phyloP scores from a whole-genome alignment of 2,329 filamentous ascomycete species.

The Monosporascus sp. region DNA sequence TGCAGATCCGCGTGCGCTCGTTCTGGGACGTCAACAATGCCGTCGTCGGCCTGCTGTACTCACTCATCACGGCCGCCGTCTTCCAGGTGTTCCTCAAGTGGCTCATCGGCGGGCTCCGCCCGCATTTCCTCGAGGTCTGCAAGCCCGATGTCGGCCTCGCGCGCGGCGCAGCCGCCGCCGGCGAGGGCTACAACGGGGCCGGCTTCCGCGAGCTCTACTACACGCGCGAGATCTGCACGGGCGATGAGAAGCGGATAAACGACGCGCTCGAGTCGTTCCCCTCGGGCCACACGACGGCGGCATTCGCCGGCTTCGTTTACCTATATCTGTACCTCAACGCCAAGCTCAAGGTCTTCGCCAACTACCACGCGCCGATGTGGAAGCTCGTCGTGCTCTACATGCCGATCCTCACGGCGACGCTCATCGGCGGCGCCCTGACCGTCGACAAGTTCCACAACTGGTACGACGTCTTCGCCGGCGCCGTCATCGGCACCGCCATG shows the following conservation, averaged over 20 bases:
- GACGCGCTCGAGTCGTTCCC: slow-evolving; percentile 68
- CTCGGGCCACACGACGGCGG: slow-evolving; percentile 67
- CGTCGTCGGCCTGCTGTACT: slow-evolving; percentile 63
- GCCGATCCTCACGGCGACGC: slow-evolving; percentile 59
- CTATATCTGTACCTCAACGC: slow-evolving; percentile 71
- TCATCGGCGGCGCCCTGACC: slow-evolving; percentile 65
- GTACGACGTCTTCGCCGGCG: slow-evolving; percentile 67
- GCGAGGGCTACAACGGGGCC: slow-evolving; percentile 37
- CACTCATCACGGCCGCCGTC: slow-evolving; percentile 63
- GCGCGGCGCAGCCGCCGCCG: slow-evolving; percentile 32
- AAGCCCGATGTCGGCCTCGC: slow-evolving; percentile 49
- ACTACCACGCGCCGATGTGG: slow-evolving; percentile 70
- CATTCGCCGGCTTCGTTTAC: slow-evolving; percentile 66
- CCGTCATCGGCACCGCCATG: slow-evolving; percentile 58
- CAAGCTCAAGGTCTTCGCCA: slow-evolving; percentile 69
- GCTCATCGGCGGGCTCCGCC: slow-evolving; percentile 68
- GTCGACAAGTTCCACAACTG: slow-evolving; percentile 73
- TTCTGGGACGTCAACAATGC: slow-evolving; percentile 71
- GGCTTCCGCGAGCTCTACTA: slow-evolving; percentile 61
- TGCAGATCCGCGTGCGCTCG: slow-evolving; percentile 62
- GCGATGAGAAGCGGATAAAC: slow-evolving; percentile 58
- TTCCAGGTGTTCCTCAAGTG: slow-evolving; percentile 74
- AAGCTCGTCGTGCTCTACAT: slow-evolving; percentile 61
- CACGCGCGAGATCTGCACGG: slow-evolving; percentile 64
- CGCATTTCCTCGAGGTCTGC: slow-evolving; percentile 67